Evolutionary conservation across 331 rosid species (phyloP).

Genomic region (Telfairia occidentalis): DNA sequence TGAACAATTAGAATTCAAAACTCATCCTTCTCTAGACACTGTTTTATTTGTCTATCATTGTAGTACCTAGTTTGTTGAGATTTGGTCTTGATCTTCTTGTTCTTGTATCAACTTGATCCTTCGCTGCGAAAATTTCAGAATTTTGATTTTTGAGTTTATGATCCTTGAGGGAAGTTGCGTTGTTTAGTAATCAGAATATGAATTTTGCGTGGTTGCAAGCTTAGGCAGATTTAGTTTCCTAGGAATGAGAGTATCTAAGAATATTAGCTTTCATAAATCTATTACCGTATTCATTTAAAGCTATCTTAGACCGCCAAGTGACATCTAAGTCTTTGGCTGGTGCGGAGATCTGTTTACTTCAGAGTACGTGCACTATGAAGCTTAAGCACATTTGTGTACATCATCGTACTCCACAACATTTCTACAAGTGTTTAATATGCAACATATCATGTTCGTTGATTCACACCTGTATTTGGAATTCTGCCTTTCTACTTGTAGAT

Average conservation of each 20-base stretch:
- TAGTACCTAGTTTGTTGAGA: not conserved
- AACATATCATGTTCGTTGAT: not conserved
- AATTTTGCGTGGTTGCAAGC: not conserved
- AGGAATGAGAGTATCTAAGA: not conserved
- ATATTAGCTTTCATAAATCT: not conserved
- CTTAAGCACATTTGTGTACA: not conserved
- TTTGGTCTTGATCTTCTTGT: not conserved
- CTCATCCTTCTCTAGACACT: not conserved
- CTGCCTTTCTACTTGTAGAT: not conserved
- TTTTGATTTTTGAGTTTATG: not conserved
- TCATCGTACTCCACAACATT: not conserved
- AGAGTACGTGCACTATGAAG: not conserved
- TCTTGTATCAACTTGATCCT: not conserved
- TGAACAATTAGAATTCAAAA: not conserved
- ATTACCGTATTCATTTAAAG: not conserved
- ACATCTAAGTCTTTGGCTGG: not conserved
- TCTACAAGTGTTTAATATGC: not conserved
- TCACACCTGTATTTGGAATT: not conserved
- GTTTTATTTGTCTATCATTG: not conserved
- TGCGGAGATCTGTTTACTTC: not conserved
- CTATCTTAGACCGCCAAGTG: not conserved
- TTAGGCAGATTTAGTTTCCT: not conserved
- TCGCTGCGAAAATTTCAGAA: not conserved
- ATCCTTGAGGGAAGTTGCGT: not conserved
- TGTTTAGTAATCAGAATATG: not conserved